phyloP scores from a whole-genome alignment of 352 stramenopile genomes.

The Phytophthora colocasiae region DNA sequence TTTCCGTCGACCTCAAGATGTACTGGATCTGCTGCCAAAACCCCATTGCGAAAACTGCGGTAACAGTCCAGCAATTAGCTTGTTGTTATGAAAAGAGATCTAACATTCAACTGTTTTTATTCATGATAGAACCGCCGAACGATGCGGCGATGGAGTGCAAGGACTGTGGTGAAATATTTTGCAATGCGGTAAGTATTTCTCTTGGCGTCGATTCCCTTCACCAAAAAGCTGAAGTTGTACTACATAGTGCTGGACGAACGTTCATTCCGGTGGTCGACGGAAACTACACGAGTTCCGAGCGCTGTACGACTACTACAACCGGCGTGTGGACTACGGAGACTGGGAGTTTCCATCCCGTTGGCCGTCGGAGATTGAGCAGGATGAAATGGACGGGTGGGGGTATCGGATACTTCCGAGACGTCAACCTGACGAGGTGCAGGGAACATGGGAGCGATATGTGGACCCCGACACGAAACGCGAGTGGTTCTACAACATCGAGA shows the following conservation, averaged over 20 bases:
- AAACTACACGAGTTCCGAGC: constrained; percentile 84
- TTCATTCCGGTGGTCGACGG: constrained; percentile 88
- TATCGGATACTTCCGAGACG: constrained; percentile 65
- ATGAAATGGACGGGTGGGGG: constrained; percentile 85
- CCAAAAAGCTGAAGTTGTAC: constrained; percentile 13
- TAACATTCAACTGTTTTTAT: no score
- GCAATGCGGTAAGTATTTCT: constrained; percentile 57
- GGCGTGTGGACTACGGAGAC: constrained; percentile 92
- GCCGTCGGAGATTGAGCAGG: constrained; percentile 90
- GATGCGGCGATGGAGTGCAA: constrained; percentile 87
- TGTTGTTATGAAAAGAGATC: not conserved
- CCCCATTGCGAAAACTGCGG: constrained; percentile 92
- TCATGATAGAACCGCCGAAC: constrained; percentile 19
- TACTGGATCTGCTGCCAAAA: constrained; percentile 91
- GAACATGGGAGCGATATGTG: constrained; percentile 68
- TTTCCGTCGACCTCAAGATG: constrained; percentile 89
- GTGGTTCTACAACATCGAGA: constrained; percentile 84
- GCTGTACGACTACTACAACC: constrained; percentile 93
- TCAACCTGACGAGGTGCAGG: constrained; percentile 48
- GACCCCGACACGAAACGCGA: constrained; percentile 45
- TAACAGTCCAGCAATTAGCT: constrained; percentile 24
- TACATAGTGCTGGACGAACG: constrained; percentile 81
- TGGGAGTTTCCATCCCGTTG: constrained; percentile 91
- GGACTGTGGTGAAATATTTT: constrained; percentile 92
- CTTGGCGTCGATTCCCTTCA: constrained; percentile 7